Evolutionary conservation across 371 early-diverging fungal species (phyloP).

Genomic region (Dinochytrium kinnereticum): DNA sequence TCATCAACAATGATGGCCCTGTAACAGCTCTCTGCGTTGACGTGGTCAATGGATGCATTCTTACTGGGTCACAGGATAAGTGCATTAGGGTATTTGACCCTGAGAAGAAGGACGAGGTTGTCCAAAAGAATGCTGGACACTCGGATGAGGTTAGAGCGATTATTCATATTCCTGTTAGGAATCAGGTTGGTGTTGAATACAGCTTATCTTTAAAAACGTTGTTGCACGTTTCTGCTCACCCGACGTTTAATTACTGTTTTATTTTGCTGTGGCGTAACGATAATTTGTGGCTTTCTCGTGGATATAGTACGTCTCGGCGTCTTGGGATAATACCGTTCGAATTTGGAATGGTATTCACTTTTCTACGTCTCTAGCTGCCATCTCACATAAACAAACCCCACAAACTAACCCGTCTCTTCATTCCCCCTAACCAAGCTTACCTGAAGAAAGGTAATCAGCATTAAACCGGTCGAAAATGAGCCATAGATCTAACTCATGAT

Average conservation of each 20-base stretch:
- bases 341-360: conserved; percentile 57
- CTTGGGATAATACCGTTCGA: conserved; percentile 62
- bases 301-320: conserved; percentile 58
- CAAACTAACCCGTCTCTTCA: not conserved
- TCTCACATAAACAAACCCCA: no score
- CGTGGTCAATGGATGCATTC: conserved; percentile 50
- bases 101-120: conserved; percentile 51
- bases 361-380: no score
- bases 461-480: not conserved
- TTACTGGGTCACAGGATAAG: conserved; percentile 57
- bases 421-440: conserved; percentile 22
- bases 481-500: not conserved
- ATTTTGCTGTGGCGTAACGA: not conserved
- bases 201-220: not conserved
- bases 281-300: not conserved
- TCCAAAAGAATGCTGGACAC: conserved; percentile 58
- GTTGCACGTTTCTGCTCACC: not conserved
- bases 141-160: conserved; percentile 54
- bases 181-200: conserved; percentile 38
- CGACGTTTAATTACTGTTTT: not conserved
- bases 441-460: conserved; percentile 42
- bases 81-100: conserved; percentile 57
- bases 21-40: conserved; percentile 58
- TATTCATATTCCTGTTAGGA: conserved; percentile 54
- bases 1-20: conserved; percentile 59